These are phyloP conservation scores for Gyromitra esculenta DNA, from an alignment of 2,329 filamentous ascomycete genomes.

Conservation along the genomic window DNA sequence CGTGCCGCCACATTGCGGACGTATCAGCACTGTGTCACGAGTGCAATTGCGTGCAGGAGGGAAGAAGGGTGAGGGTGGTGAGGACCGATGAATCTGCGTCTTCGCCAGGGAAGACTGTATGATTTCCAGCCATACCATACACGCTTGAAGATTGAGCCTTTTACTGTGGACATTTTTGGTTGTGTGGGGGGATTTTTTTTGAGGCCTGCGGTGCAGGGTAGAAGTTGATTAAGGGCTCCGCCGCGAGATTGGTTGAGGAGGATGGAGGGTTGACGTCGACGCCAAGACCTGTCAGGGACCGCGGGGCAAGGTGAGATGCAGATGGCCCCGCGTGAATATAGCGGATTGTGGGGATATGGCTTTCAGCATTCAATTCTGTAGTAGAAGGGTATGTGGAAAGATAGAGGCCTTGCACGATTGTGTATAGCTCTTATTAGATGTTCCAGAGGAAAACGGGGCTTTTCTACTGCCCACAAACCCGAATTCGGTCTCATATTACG, in stretches of 20 bases:
- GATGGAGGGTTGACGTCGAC: conserved; percentile 28
- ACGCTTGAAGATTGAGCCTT: conserved; percentile 34
- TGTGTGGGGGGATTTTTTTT: not conserved
- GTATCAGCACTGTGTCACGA: conserved; percentile 10
- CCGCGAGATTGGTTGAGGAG: not conserved
- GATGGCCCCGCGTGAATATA: not conserved
- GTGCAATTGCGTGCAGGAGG: not conserved
- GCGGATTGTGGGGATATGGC: not conserved
- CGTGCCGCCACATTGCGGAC: not conserved
- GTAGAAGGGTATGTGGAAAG: no score
- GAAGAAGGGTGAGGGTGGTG: conserved; percentile 1
- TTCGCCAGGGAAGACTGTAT: conserved; percentile 51
- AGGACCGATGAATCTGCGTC: conserved; percentile 48
- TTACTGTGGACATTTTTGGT: conserved; percentile 28
- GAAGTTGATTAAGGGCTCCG: not conserved
- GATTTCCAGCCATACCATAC: conserved; percentile 53
- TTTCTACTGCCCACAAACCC: not conserved
- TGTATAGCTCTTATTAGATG: not conserved
- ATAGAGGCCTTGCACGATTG: not conserved
- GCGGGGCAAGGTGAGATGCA: conserved; percentile 14
- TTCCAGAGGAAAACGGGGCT: not conserved
- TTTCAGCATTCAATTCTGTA: not conserved
- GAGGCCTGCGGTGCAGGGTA: not conserved
- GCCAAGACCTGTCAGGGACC: conserved; percentile 31
- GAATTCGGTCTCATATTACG: not conserved